Evolutionary conservation across 306 rosid species (phyloP).

Genomic region (Vigna nakashimae): DNA sequence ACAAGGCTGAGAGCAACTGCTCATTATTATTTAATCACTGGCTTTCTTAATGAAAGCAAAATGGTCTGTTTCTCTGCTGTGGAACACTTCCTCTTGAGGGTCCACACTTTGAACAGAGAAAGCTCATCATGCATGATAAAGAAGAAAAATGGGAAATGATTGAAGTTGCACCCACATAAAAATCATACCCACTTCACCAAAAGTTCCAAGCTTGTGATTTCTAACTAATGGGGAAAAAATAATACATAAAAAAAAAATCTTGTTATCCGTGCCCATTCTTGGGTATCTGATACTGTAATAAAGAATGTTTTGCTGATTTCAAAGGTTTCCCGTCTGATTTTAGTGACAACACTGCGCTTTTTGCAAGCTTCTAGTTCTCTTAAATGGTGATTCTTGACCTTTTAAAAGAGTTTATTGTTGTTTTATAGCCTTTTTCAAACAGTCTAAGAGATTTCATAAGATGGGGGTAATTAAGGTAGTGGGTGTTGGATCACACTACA

Average conservation of each 20-base stretch:
- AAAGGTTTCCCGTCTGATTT: conserved; percentile 50
- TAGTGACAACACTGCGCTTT: conserved; percentile 39
- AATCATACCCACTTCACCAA: conserved; percentile 45
- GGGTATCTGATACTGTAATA: conserved; percentile 39
- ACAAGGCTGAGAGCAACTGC: conserved; percentile 46
- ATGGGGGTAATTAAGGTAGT: conserved; percentile 41
- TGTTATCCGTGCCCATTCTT: conserved; percentile 47
- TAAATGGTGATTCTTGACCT: conserved; percentile 53
- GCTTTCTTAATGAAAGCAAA: conserved; percentile 51
- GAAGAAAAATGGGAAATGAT: conserved; percentile 47
- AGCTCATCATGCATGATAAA: conserved; percentile 51
- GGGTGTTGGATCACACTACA: conserved; percentile 46
- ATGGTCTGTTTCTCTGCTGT: conserved; percentile 44
- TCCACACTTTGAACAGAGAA: conserved; percentile 55
- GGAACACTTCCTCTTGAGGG: conserved; percentile 38
- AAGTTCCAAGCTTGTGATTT: conserved; percentile 24
- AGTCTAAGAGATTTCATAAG: conserved; percentile 22
- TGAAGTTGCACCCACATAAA: conserved; percentile 48
- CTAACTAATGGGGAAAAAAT: conserved; percentile 26
- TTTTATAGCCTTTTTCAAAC: too few species aligned
- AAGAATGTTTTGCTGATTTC: conserved; percentile 55
- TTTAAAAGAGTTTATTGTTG: background rate
- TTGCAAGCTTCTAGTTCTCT: conserved; percentile 46
- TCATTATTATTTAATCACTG: conserved; percentile 52
- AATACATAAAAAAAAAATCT: background rate